These are phyloP conservation scores for Cystoisospora suis DNA, from an alignment of 169 alveolate genomes.

Conservation along the genomic window DNA sequence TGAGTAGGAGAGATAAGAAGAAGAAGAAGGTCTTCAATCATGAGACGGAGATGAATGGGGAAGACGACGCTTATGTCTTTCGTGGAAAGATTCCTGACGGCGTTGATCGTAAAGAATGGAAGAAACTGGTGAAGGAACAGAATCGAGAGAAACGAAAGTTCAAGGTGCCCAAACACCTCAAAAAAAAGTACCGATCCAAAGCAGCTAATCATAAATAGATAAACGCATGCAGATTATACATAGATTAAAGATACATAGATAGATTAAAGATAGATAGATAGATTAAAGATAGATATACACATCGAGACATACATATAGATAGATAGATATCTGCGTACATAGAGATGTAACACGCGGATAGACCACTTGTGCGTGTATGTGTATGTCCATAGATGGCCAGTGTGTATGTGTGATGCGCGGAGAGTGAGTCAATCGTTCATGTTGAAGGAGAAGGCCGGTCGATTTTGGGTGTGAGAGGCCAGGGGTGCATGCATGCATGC, in stretches of 20 bases:
- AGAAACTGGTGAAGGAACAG: conserved; percentile 64
- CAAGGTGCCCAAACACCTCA: conserved; percentile 62
- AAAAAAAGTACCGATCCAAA: conserved; percentile 49
- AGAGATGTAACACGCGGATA: no score
- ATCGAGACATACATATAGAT: no score
- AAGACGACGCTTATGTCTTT: background rate
- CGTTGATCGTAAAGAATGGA: conserved; percentile 62
- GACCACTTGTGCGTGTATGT: no score
- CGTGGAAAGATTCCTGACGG: conserved; percentile 67
- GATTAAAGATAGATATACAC: no score
- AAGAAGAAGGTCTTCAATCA: background rate
- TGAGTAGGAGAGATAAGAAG: background rate
- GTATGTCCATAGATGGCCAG: no score
- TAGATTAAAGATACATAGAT: no score
- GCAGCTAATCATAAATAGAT: background rate
- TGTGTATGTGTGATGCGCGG: background rate
- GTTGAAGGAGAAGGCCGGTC: background rate
- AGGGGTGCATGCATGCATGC: background rate
- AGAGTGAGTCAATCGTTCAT: background rate
- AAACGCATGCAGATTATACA: background rate
- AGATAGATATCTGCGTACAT: no score
- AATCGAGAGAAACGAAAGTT: conserved; percentile 51
- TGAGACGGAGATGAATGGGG: conserved; percentile 33
- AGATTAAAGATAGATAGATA: no score
- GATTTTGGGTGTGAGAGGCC: background rate